Conservation (phyloP, 2,329 filamentous ascomycete species). For the Colletotrichum melonis region DNA sequence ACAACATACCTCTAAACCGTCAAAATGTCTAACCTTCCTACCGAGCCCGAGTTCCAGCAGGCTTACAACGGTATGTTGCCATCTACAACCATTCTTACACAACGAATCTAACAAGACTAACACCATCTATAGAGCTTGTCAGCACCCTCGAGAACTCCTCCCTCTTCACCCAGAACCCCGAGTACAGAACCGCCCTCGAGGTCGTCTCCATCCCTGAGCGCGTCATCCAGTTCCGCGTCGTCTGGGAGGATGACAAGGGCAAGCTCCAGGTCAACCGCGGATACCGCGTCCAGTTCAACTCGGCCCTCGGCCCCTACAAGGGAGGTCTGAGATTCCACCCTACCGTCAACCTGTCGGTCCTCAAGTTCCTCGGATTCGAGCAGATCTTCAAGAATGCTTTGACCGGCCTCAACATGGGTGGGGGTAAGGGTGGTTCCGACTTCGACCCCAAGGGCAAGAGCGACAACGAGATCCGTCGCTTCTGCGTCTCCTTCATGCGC, state of each 20-base stretch:
- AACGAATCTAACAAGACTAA: conserved; percentile 36
- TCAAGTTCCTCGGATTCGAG: conserved; percentile 99
- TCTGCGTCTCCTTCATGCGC: conserved; percentile 96
- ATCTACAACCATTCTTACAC: conserved; percentile 1
- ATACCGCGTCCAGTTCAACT: conserved; percentile 99
- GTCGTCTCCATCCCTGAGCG: conserved; percentile 94
- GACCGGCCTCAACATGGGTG: conserved; percentile 94
- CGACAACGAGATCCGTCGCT: conserved; percentile 96
- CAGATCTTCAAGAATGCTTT: conserved; percentile 99
- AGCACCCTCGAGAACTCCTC: conserved; percentile 94
- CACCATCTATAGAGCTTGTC: conserved; percentile 78
- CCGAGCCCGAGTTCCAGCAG: conserved; percentile 98
- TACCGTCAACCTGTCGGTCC: conserved; percentile 76
- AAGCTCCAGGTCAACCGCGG: conserved; percentile 93
- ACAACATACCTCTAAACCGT: conserved; percentile 38
- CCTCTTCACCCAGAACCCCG: conserved; percentile 93
- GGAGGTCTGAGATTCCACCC: conserved; percentile 96
- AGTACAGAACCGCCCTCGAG: conserved; percentile 91
- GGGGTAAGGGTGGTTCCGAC: conserved; percentile 97
- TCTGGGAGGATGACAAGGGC: conserved; percentile 96
- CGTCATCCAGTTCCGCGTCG: conserved; percentile 95
- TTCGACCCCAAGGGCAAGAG: conserved; percentile 99
- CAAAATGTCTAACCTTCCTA: conserved; percentile 83
- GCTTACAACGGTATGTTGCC: conserved; percentile 84
- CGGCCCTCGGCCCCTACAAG: conserved; percentile 96